Evolutionary conservation across 1,284 basidiomycete genomes (phyloP).

Genomic region (Ustilago bromivora): DNA sequence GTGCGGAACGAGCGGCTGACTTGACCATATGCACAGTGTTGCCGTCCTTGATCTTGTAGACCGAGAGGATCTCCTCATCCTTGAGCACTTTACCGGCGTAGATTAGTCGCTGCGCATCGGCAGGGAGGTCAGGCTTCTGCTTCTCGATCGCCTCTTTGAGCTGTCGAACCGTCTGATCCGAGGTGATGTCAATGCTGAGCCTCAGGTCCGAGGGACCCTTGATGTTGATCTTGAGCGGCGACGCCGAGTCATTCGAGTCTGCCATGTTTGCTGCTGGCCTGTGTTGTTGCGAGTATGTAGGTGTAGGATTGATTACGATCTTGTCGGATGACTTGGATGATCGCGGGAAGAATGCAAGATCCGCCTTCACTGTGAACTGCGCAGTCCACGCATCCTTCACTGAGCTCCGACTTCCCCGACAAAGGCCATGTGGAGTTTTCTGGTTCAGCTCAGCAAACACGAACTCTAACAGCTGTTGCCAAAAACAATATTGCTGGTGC

Average conservation of each 20-base stretch:
- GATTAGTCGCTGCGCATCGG: constrained; percentile 65
- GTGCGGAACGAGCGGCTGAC: constrained; percentile 55
- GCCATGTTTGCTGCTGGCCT: constrained; percentile 18
- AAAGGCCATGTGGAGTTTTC: not conserved
- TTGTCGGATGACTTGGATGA: not conserved
- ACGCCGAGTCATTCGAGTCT: constrained; percentile 37
- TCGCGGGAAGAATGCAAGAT: not conserved
- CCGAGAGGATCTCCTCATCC: constrained; percentile 58
- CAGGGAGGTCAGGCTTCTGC: constrained; percentile 62
- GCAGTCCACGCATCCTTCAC: not conserved
- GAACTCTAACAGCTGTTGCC: not conserved
- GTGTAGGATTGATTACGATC: not conserved
- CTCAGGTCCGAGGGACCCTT: constrained; percentile 67
- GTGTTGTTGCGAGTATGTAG: not conserved
- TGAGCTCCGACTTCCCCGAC: not conserved
- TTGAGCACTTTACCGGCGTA: constrained; percentile 68
- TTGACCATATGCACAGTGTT: constrained; percentile 68
- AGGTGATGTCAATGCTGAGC: constrained; percentile 53
- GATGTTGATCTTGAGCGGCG: constrained; percentile 62
- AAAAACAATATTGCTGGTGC: not conserved
- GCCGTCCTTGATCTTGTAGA: constrained; percentile 65
- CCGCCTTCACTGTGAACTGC: not conserved
- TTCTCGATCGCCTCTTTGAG: constrained; percentile 64
- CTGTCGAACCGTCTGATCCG: constrained; percentile 60
- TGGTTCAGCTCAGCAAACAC: not conserved